A percentile compares a stretch with the other conserved stretches of the same genome.
Conservation (phyloP, 306 rosid species). For the Dryas alaskensis region DNA sequence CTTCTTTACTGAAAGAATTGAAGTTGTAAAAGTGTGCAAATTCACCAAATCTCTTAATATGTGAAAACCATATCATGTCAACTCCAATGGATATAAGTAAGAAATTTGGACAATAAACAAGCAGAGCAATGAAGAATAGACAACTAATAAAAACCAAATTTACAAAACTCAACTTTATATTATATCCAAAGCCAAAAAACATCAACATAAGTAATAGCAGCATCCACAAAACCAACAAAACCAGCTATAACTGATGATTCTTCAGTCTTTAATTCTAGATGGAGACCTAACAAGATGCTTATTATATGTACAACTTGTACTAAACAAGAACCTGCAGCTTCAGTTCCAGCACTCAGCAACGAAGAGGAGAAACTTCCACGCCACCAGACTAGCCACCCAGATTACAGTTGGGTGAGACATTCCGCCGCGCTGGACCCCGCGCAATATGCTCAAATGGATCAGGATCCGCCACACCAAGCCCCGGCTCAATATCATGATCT, state of each 20-base stretch:
- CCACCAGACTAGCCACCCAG: conserved; percentile 19
- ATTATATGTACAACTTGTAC: not conserved
- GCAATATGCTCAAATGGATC: too few species aligned
- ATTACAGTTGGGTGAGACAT: conserved; percentile 27
- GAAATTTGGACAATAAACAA: not conserved
- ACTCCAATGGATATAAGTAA: not conserved
- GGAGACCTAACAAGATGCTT: not conserved
- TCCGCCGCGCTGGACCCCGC: not conserved
- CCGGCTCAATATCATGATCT: too few species aligned
- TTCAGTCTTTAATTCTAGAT: not conserved
- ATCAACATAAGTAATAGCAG: not conserved
- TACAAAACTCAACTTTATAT: not conserved
- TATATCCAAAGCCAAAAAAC: not conserved
- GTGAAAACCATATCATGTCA: not conserved
- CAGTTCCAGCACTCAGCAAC: not conserved
- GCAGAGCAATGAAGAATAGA: not conserved
- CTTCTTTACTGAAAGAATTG: too few species aligned
- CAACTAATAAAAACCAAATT: not conserved
- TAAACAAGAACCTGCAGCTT: conserved; percentile 19
- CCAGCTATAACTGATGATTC: not conserved
- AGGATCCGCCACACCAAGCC: too few species aligned
- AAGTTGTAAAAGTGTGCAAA: too few species aligned
- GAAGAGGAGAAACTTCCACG: not conserved
- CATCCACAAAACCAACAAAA: not conserved
- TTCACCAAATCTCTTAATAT: not conserved